These are phyloP conservation scores for Fusarium domesticum DNA, from an alignment of 2,329 filamentous ascomycete species.

Conservation along the genomic window DNA sequence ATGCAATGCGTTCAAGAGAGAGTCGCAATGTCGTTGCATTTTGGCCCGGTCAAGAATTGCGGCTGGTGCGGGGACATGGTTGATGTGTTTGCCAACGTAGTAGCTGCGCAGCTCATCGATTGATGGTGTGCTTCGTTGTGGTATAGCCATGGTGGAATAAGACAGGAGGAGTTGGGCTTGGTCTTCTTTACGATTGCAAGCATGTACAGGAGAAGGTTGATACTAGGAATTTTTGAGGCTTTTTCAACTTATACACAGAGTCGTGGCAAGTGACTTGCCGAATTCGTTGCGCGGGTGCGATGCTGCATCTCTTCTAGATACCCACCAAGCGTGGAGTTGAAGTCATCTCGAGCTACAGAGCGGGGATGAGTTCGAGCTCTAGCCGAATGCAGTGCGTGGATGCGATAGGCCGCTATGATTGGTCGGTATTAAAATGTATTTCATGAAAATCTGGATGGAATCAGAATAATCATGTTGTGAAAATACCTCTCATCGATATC, in stretches of 20 bases:
- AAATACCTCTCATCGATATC: no score
- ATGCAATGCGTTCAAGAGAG: conserved; percentile 51
- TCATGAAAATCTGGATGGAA: neutral
- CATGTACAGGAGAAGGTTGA: no score
- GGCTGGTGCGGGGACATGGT: conserved; percentile 50
- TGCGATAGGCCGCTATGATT: neutral
- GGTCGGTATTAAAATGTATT: no score
- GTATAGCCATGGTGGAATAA: conserved; percentile 22
- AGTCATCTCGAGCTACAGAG: neutral
- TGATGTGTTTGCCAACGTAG: conserved; percentile 28
- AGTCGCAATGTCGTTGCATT: conserved; percentile 52
- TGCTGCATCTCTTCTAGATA: neutral
- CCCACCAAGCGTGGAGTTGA: neutral
- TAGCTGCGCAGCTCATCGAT: conserved; percentile 18
- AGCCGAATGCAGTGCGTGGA: neutral
- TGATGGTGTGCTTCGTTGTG: conserved; percentile 17
- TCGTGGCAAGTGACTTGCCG: neutral
- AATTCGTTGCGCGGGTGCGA: neutral
- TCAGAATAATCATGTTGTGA: no score
- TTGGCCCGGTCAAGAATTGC: conserved; percentile 54
- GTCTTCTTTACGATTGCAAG: no score
- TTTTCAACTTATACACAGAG: neutral
- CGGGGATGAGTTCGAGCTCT: neutral
- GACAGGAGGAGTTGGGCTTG: no score
- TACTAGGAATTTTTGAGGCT: no score